Evolutionary conservation across 306 rosid species (phyloP).

Genomic region (Oxytropis ochrocephala): DNA sequence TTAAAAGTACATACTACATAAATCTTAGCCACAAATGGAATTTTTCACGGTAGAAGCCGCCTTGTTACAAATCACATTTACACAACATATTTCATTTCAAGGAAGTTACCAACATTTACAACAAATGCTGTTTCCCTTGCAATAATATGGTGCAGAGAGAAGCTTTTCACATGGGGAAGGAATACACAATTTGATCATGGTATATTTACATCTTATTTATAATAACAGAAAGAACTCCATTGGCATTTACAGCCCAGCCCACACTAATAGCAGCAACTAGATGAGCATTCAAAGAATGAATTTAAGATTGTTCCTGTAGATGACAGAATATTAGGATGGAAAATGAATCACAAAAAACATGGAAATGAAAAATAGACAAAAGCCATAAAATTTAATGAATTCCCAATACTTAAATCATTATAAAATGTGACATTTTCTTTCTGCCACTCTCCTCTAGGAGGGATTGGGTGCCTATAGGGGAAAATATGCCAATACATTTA

Average conservation of each 20-base stretch:
- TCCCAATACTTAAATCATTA: neutral
- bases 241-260: conserved; percentile 13
- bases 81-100: neutral
- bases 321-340: neutral
- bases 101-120: neutral
- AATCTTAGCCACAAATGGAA: no score
- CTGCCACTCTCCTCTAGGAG: no score
- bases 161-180: neutral
- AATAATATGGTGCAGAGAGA: neutral
- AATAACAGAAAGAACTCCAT: neutral
- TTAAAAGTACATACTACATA: no score
- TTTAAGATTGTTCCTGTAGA: conserved; percentile 32
- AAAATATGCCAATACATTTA: no score
- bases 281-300: conserved; percentile 26
- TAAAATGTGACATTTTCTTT: neutral
- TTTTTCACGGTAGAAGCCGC: no score
- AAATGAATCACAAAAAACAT: neutral
- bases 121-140: neutral
- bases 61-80: neutral
- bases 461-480: no score
- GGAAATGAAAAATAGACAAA: neutral
- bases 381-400: neutral
- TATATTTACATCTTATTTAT: conserved; percentile 1
- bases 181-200: neutral
- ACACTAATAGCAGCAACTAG: neutral